Conservation (phyloP, 352 stramenopile genomes). For the Pythium phragmitis region DNA sequence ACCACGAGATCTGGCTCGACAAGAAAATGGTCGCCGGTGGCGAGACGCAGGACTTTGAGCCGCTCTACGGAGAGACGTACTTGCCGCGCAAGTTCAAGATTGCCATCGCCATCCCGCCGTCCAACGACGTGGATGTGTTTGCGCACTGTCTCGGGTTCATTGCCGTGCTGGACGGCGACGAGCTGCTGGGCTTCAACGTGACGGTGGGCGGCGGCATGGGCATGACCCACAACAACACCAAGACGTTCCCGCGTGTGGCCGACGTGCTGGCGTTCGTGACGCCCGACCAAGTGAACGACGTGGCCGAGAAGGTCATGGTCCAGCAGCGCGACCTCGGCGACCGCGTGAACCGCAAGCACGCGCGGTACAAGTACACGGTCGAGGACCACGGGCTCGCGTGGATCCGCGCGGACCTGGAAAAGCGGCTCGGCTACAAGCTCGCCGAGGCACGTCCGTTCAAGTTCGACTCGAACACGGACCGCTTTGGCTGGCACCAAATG, state of each 20-base stretch:
- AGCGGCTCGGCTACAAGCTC: slow-evolving; percentile 93
- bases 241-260: slow-evolving; percentile 95
- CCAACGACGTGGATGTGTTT: slow-evolving; percentile 98
- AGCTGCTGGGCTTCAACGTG: slow-evolving; percentile 94
- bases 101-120: slow-evolving; percentile 95
- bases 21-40: slow-evolving; percentile 94
- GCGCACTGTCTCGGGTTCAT: slow-evolving; percentile 97
- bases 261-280: slow-evolving; percentile 96
- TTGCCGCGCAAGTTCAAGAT: slow-evolving; percentile 99
- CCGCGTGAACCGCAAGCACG: slow-evolving; percentile 95
- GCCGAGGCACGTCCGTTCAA: slow-evolving; percentile 77
- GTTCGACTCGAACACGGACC: slow-evolving; percentile 67
- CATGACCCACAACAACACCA: slow-evolving; percentile 97
- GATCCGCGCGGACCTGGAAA: slow-evolving; percentile 93
- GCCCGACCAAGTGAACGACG: slow-evolving; percentile 86
- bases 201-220: slow-evolving; percentile 97
- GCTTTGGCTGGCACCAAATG: slow-evolving; percentile 76
- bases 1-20: slow-evolving; percentile 98
- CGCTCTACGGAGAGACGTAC: slow-evolving; percentile 97
- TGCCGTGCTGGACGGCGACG: slow-evolving; percentile 87
- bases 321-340: slow-evolving; percentile 96
- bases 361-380: slow-evolving; percentile 98
- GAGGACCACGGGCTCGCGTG: slow-evolving; percentile 95
- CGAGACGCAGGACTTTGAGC: slow-evolving; percentile 95
- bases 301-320: slow-evolving; percentile 93